Percentiles rank a stretch among this genome's conserved stretches.
These are phyloP conservation scores for Trypanosoma lewisi DNA, from an alignment of 208 protist genomes.

Conservation along the genomic window DNA sequence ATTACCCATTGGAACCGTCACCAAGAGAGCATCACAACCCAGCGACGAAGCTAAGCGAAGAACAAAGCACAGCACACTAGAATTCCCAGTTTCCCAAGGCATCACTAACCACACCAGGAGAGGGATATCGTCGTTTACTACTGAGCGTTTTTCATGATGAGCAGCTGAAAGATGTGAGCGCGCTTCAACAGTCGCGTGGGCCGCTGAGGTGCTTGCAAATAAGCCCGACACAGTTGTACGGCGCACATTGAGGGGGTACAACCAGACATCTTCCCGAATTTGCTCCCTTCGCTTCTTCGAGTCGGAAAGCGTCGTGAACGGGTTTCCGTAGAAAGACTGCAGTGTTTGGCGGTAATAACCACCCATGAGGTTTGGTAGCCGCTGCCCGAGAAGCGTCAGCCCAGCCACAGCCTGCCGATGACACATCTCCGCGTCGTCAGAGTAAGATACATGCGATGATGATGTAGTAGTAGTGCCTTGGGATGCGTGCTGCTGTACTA, in stretches of 20 bases:
- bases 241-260: constrained; percentile 3
- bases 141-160: not conserved
- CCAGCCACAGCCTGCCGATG: constrained; percentile 12
- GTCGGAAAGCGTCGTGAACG: constrained; percentile 2
- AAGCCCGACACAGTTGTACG: not conserved
- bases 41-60: constrained; percentile 11
- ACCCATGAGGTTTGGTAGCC: constrained; percentile 16
- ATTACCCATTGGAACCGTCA: constrained; percentile 10
- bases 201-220: not conserved
- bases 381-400: constrained; percentile 14
- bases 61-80: constrained; percentile 2
- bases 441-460: not conserved
- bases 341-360: constrained; percentile 18
- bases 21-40: constrained; percentile 9
- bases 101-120: constrained; percentile 13
- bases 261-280: constrained; percentile 7
- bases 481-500: not conserved
- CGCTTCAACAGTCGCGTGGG: not conserved
- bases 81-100: constrained; percentile 10
- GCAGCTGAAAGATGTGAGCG: too few species aligned
- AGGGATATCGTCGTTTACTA: not conserved
- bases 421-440: not conserved
- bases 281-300: constrained; percentile 3
- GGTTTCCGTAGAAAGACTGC: constrained; percentile 15
- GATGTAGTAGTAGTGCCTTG: too few species aligned